Percentiles rank a stretch among this genome's conserved stretches.
Evolutionary conservation across 2,329 filamentous ascomycete species (phyloP).

Genomic region (Chaetomiaceae sp.): DNA sequence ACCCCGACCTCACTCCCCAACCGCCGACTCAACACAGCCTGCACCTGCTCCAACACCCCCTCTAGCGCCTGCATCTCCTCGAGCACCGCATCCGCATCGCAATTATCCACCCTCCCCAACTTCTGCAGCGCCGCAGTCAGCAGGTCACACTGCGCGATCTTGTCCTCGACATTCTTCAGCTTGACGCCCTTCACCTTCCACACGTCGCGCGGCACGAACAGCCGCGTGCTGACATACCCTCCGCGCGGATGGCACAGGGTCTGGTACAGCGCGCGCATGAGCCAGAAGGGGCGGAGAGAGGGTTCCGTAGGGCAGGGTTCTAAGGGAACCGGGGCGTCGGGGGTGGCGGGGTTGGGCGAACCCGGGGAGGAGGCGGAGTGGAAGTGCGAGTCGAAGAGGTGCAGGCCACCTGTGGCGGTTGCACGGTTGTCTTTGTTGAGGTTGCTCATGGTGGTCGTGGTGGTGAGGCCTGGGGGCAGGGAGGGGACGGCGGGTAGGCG

Average conservation of each 20-base stretch:
- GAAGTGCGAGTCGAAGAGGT: conserved; percentile 79
- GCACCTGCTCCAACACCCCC: conserved; percentile 77
- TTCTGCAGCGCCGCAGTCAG: conserved; percentile 84
- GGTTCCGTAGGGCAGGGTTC: conserved; percentile 89
- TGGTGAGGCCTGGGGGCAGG: conserved; percentile 61
- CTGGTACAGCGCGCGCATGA: conserved; percentile 91
- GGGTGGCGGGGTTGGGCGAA: conserved; percentile 55
- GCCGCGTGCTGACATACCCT: conserved; percentile 82
- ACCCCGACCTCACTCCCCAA: conserved; percentile 91
- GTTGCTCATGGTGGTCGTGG: too few relatives aligned
- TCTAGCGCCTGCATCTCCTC: conserved; percentile 94
- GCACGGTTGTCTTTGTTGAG: too few relatives aligned
- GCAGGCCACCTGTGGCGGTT: conserved; percentile 61
- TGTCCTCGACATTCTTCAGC: conserved; percentile 85
- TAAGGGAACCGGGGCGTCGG: conserved; percentile 67
- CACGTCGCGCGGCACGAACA: conserved; percentile 88
- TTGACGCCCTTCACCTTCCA: conserved; percentile 95
- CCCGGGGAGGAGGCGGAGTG: conserved; percentile 60
- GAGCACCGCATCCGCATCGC: conserved; percentile 83
- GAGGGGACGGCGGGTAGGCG: conserved; percentile 53
- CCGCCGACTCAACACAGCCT: conserved; percentile 69
- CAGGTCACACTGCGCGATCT: conserved; percentile 84
- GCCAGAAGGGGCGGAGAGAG: conserved; percentile 91
- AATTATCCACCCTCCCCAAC: conserved; percentile 75
- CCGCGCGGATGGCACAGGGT: conserved; percentile 86